Evolutionary conservation across 2,329 filamentous ascomycete genomes (phyloP).

Genomic region (Ophiostoma triangulosporum): DNA sequence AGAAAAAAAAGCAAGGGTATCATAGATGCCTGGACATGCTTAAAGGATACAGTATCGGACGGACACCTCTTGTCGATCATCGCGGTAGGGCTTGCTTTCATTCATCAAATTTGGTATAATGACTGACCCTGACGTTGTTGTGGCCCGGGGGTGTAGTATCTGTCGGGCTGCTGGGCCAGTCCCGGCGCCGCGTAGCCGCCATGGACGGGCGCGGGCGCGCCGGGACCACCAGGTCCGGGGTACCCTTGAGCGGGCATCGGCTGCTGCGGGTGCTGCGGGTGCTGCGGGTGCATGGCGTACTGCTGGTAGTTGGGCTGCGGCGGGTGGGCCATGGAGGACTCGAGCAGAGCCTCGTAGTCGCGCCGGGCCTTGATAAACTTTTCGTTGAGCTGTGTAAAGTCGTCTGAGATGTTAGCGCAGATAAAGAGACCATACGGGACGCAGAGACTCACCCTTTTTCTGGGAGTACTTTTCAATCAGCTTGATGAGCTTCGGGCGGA

Average conservation of each 20-base stretch:
- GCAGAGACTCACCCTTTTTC: constrained; percentile 64
- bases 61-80: constrained; percentile 1
- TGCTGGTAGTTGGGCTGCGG: constrained; percentile 63
- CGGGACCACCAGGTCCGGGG: constrained; percentile 21
- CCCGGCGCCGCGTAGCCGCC: constrained; percentile 27
- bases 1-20: background rate
- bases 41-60: background rate
- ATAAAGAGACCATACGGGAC: constrained; percentile 6
- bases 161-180: constrained; percentile 35
- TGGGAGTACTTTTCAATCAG: constrained; percentile 98
- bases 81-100: background rate
- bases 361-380: constrained; percentile 98
- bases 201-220: constrained; percentile 14
- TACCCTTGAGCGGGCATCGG: constrained; percentile 33
- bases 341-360: constrained; percentile 91
- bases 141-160: constrained; percentile 54
- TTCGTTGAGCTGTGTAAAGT: constrained; percentile 96
- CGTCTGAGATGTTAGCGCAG: constrained; percentile 43
- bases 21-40: background rate
- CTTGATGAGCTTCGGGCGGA: constrained; percentile 92
- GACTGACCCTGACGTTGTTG: constrained; percentile 18
- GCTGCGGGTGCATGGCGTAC: constrained; percentile 34
- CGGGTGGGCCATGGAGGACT: constrained; percentile 94
- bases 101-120: constrained; percentile 3
- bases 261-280: constrained; percentile 28